Base-by-base conservation (phyloP, 495 filamentous ascomycete species). In the Articulospora tetracladia region DNA sequence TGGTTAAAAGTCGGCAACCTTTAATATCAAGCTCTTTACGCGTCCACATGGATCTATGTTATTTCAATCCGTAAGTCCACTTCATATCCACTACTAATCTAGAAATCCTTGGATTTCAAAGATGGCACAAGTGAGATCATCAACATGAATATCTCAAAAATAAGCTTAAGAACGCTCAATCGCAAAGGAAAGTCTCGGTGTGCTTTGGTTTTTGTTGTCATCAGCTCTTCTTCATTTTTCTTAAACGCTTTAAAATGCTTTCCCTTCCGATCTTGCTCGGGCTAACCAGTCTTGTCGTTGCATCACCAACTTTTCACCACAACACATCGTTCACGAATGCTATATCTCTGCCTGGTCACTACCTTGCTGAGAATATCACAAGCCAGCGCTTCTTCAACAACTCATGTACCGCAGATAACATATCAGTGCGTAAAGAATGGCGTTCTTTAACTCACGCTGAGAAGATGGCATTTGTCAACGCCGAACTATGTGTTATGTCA, bases 401-500 rank as follows among this genome's bases (percentile, higher is more conserved):
- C 20, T 25, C 47, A 8, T 50, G 47, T 26, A 50, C 47, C 6
- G 22, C 47, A 24, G 47, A 50, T 7, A 50, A 24, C 20, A 3
- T 50, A 12, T 27, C 22, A 12, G 25, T 50, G 22, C 20, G 47
- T 10, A 50, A 50, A 50, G 47, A 50, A 50, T 50, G 76, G 77
- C 66, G 71, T 23, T 63, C 64, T 23, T 56, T 81, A 2, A 73
- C 75, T 10, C 61, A 58, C 13, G 26, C 41, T 15, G 74, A 81
- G 61, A 76, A 74, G 55, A 30, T 57, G 20, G 56, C 46, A 12
- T 81, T 80, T 66, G 57, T 81, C 65, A 59, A 71, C n/a, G 77
- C 75, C 8, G 77, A 78, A 47, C 59, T 72, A 12, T 81, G 78
- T 59, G 66, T 81, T 10, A 80, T 77, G 72, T 63, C 58, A 0